Evolutionary conservation across 768 basidiomycete genomes (phyloP).

Genomic region (Leucocoprinus sp.): DNA sequence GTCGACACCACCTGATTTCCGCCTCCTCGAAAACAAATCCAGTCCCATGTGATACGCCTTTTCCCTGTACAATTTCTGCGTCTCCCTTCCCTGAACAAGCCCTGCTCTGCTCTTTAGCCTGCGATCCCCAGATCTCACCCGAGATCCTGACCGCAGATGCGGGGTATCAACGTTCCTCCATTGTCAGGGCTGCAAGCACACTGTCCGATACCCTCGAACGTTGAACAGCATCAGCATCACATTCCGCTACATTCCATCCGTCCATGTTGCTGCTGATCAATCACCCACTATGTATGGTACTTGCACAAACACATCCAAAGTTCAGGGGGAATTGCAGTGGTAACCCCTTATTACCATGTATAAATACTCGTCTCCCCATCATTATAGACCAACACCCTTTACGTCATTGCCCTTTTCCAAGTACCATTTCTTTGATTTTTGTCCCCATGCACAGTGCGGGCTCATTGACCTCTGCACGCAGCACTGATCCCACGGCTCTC

Average conservation of each 20-base stretch:
- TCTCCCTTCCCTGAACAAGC: background rate
- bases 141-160: conserved; percentile 12
- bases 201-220: conserved; percentile 9
- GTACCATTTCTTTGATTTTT: background rate
- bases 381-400: background rate
- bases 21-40: background rate
- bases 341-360: no score
- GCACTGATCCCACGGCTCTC: no score
- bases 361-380: background rate
- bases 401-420: background rate
- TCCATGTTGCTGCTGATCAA: conserved; percentile 3
- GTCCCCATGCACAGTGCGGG: background rate
- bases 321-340: no score
- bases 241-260: background rate
- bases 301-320: no score
- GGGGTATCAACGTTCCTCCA: conserved; percentile 6
- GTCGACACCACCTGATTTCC: conserved; percentile 6
- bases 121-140: conserved; percentile 3
- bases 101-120: background rate
- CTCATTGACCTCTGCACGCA: no score
- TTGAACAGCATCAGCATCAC: background rate
- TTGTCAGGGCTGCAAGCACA: background rate
- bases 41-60: background rate
- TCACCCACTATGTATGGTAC: background rate
- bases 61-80: background rate